Evolutionary conservation across 73 alveolate genomes (phyloP), one percentile per base, ranked within the genome.

Genomic region (Stentor coeruleus): DNA sequence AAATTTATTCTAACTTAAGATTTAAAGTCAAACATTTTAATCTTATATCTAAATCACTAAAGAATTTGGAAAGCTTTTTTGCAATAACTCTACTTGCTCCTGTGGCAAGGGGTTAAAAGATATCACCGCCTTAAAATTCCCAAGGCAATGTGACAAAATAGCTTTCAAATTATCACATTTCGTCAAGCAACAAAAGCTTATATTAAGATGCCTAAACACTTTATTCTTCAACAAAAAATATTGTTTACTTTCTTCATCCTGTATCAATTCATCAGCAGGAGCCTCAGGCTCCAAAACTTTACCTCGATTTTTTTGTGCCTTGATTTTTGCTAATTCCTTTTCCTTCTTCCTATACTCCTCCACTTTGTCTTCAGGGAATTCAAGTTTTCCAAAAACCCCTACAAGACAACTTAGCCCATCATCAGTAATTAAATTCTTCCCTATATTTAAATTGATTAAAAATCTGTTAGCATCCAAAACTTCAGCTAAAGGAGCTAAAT

Each of bases 311-410:
- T 66, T 66, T 2, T 20, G 79, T 26, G 79, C 79, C 37, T 66
- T 66, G n/a, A 31, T 31, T 40, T 66, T 66, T 33, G 79, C 79
- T 28, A 66, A 40, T 20, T 66, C 79, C 37, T 66, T 66, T 66
- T 66, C 79, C 37, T 66, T 66, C 37, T 66, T 66, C 37, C 79
- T 20, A 66, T 66, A 66, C 79, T 66, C 79, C 33, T 66, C 79
- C 0, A 66, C 79, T 33, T 66, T 66, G 33, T 66, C 79, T 20
- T 66, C 79, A 20, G 79, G 79, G 39, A 66, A 66, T 11, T 66
- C 40, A 20, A 66, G 37, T 66, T 31, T 66, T 31, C 79, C 79
- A 66, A 66, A 66, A 20, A 66, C 79, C 2, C 79, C 79, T 26
- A 66, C 41, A 20, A 66, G 33, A 66, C 49, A 40, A 20, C 49